These are phyloP conservation scores for Hypsizygus marmoreus DNA, from an alignment of 768 basidiomycete genomes.

Conservation along the genomic window DNA sequence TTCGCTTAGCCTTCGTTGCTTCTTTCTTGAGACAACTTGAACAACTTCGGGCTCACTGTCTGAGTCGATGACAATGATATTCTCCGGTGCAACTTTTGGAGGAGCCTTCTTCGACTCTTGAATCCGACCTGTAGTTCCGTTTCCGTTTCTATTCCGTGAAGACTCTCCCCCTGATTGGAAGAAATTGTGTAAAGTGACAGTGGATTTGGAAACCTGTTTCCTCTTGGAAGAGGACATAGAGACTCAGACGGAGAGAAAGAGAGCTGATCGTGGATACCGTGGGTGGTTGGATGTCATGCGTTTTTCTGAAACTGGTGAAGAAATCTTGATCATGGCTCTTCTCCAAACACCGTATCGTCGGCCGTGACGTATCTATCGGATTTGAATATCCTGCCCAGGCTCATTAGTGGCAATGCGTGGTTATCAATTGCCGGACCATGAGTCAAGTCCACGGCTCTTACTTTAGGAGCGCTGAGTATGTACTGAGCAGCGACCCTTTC, in stretches of 20 bases:
- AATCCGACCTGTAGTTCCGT: conserved; percentile 3
- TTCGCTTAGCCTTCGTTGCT: conserved; percentile 22
- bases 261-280: not conserved
- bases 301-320: too few relatives aligned
- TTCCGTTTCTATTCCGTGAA: conserved; percentile 3
- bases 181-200: conserved; percentile 48
- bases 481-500: too few relatives aligned
- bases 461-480: too few relatives aligned
- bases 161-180: conserved; percentile 32
- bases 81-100: conserved; percentile 19
- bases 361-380: too few relatives aligned
- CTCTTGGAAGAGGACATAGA: conserved; percentile 38
- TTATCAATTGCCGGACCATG: too few relatives aligned
- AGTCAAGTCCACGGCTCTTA: too few relatives aligned
- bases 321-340: too few relatives aligned
- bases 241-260: not conserved
- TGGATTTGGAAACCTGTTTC: conserved; percentile 32
- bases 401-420: too few relatives aligned
- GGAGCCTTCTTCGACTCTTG: conserved; percentile 1
- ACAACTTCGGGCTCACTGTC: conserved; percentile 31
- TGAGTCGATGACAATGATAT: conserved; percentile 64
- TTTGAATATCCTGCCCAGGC: too few relatives aligned
- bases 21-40: conserved; percentile 9
- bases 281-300: not conserved
- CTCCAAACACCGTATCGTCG: too few relatives aligned